These are phyloP conservation scores for thale cress (Arabidopsis thaliana) DNA, from an alignment of 345 rosid species.

Conservation along the genomic window DNA sequence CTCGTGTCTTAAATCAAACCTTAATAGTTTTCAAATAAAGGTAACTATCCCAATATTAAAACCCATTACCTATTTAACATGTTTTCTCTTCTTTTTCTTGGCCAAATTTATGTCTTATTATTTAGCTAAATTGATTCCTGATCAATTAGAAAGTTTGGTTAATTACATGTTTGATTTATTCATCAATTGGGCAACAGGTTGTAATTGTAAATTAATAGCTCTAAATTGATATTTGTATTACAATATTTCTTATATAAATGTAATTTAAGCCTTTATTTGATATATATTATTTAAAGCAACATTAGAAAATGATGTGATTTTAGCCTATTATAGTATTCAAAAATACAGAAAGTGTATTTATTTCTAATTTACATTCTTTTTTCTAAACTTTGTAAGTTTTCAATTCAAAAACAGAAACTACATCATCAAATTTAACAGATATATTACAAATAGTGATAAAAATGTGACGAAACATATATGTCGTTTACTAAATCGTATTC, in stretches of 20 bases:
- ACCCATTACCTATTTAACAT: neutral
- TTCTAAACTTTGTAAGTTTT: neutral
- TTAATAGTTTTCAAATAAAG: neutral
- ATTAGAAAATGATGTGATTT: neutral
- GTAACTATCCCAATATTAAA: neutral
- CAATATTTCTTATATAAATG: neutral
- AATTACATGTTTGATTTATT: neutral
- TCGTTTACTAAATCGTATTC: neutral
- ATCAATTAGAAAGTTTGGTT: neutral
- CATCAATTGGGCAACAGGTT: neutral
- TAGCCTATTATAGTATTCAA: neutral
- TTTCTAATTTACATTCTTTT: neutral
- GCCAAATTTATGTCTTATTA: conserved; percentile 3
- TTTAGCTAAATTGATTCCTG: neutral
- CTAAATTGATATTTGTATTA: neutral
- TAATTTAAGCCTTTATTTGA: neutral
- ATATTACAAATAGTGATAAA: neutral
- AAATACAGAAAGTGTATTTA: neutral
- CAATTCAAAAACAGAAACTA: neutral
- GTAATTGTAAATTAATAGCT: neutral
- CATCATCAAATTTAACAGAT: neutral
- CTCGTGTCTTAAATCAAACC: conserved; percentile 11
- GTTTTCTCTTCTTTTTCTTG: conserved; percentile 17
- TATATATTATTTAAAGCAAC: too few species aligned
- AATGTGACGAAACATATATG: neutral